These are phyloP conservation scores for Strobilomyces dryophilus DNA, from an alignment of 768 basidiomycete species.

Conservation along the genomic window DNA sequence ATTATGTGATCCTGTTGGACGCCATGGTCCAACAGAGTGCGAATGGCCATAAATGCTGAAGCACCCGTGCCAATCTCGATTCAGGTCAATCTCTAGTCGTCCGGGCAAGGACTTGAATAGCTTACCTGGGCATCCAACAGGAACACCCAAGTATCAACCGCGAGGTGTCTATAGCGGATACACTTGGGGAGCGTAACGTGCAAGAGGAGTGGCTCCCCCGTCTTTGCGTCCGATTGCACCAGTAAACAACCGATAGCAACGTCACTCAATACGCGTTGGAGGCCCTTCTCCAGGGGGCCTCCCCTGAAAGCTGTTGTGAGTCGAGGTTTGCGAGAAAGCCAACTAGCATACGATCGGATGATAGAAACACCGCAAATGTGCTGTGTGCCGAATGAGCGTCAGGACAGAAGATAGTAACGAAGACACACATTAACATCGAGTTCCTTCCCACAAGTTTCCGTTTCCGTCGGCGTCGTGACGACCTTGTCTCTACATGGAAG, in stretches of 20 bases:
- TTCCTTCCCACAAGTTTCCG: conserved; percentile 54
- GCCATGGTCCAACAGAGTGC: conserved; percentile 90
- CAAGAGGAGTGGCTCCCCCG: conserved; percentile 85
- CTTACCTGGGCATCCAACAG: conserved; percentile 83
- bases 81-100: background rate
- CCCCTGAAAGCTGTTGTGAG: conserved; percentile 47
- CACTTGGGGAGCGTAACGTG: conserved; percentile 75
- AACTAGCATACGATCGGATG: conserved; percentile 66
- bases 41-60: conserved; percentile 91
- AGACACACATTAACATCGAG: conserved; percentile 52
- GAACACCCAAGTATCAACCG: conserved; percentile 75
- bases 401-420: background rate
- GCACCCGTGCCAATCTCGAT: conserved; percentile 88
- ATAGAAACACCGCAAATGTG: conserved; percentile 86
- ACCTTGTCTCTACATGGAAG: conserved; percentile 66
- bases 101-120: background rate
- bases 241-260: conserved; percentile 85
- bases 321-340: background rate
- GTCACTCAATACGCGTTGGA: conserved; percentile 83
- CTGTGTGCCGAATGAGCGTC: conserved; percentile 32
- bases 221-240: conserved; percentile 80
- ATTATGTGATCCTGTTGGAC: conserved; percentile 80
- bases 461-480: conserved; percentile 65
- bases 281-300: conserved; percentile 85
- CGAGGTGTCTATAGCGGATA: conserved; percentile 61